Base-by-base conservation (phyloP, 495 filamentous ascomycete genomes). In the Trichoderma gamsii region DNA sequence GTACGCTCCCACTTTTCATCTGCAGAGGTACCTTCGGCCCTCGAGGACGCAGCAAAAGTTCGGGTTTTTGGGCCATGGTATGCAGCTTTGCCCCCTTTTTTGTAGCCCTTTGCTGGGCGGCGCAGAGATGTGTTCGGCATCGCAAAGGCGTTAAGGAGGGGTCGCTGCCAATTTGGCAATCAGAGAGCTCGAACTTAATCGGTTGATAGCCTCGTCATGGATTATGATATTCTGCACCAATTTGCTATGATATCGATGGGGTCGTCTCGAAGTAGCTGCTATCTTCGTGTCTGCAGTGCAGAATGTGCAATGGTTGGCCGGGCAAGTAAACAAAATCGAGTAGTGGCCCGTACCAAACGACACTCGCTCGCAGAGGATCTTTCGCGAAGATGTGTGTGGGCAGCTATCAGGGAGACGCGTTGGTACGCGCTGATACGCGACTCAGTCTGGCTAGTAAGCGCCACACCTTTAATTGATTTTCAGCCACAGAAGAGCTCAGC, bases 1-100 rank as follows among this genome's bases (percentile, higher is more conserved):
- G 88, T 87, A 29, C 92, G 87, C 80, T 98, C 93, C 76, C 90
- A 82, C 76, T 90, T 96, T 72, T 88, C 86, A 84, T 94, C 90
- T 73, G 90, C 87, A 6, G 89, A 93, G 6, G 92, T 98, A 32
- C 86, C 87, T 82, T 98, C 96, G 46, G 89, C 87, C 64, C 93
- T 81, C 46, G 90, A 85, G 16, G 86, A 84, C 46, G 91, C 88
- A 52, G 93, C 87, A 71, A 97, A 89, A 3, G 92, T 96, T 91
- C 68, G 86, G 76, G 82, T 76, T 75, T 70, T 75, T 51, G 67
- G 59, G 51, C 85, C 84, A 79, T 85, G 83, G 74, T 84, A 85
- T 71, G 83, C 84, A n/a, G 70, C 67, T 74, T 82, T 86, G 25
- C 80, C 79, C 61, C 84, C 84, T 64, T 79, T 78, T 46, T 79